Conservation (phyloP, 257 asterid genomes). For the Fraxinus americana region DNA sequence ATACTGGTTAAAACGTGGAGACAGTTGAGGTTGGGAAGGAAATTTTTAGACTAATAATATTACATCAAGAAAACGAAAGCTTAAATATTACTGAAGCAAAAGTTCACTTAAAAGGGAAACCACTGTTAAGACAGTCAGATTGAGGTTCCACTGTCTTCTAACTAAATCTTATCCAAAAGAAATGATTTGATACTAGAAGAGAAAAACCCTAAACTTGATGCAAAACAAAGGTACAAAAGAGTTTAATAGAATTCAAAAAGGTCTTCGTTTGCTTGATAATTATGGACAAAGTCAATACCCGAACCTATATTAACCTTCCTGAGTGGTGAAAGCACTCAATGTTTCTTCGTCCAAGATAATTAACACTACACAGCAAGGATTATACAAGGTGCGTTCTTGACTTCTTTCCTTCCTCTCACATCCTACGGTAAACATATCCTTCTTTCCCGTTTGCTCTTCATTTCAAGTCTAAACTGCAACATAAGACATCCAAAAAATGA, state of each 20-base stretch:
- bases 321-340: constrained; percentile 15
- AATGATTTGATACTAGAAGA: background rate
- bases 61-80: background rate
- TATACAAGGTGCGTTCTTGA: constrained; percentile 82
- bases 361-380: background rate
- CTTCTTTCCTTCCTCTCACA: constrained; percentile 43
- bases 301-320: constrained; percentile 46
- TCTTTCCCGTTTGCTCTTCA: background rate
- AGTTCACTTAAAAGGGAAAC: constrained; percentile 1
- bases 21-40: background rate
- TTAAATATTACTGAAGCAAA: background rate
- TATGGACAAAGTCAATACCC: constrained; percentile 63
- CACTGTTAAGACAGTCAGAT: constrained; percentile 7
- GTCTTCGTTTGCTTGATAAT: constrained; percentile 26
- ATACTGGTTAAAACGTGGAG: background rate
- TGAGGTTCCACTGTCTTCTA: constrained; percentile 15
- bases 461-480: constrained; percentile 24
- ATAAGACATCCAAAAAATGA: background rate
- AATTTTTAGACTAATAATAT: background rate
- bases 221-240: constrained; percentile 23
- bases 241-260: constrained; percentile 12
- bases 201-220: constrained; percentile 8
- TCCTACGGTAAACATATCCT: constrained; percentile 9
- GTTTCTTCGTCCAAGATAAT: background rate
- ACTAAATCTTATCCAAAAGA: constrained; percentile 16